Conservation (phyloP, 2,329 filamentous ascomycete genomes). For the Blastomyces silverae region DNA sequence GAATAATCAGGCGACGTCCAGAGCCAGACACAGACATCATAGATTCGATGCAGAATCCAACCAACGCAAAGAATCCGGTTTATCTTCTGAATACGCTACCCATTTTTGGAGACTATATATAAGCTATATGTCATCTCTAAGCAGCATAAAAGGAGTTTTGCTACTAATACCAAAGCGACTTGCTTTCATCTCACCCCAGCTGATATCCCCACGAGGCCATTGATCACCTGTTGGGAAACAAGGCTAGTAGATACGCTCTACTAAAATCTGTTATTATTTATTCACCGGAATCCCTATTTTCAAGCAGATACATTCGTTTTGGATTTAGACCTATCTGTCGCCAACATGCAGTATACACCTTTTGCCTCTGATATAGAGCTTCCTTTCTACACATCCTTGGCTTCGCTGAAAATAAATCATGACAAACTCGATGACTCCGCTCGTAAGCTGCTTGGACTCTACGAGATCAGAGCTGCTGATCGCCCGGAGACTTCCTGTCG, state of each 20-base stretch:
- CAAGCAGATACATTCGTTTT: neutral
- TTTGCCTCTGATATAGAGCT: constrained; percentile 93
- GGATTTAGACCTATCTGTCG: neutral
- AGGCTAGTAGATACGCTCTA: neutral
- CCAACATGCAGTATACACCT: constrained; percentile 66
- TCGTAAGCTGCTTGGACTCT: constrained; percentile 76
- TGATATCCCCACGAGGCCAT: constrained; percentile 7
- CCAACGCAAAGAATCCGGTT: neutral
- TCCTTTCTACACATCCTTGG: constrained; percentile 89
- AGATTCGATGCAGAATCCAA: neutral
- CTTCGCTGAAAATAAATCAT: constrained; percentile 88
- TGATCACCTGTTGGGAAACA: neutral
- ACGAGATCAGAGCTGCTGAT: constrained; percentile 70
- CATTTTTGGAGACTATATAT: neutral
- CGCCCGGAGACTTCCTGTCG: constrained; percentile 69
- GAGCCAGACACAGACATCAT: neutral
- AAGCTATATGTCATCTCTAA: neutral
- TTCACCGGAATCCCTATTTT: neutral
- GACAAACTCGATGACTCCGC: constrained; percentile 95
- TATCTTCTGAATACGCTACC: neutral
- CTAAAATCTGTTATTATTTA: constrained; percentile 9
- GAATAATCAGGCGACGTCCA: neutral
- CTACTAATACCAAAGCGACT: neutral
- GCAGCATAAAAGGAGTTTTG: neutral
- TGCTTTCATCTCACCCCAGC: neutral